Evolutionary conservation across 148 eudicot genomes (phyloP).

Genomic region (Tetragonia tetragonoides): DNA sequence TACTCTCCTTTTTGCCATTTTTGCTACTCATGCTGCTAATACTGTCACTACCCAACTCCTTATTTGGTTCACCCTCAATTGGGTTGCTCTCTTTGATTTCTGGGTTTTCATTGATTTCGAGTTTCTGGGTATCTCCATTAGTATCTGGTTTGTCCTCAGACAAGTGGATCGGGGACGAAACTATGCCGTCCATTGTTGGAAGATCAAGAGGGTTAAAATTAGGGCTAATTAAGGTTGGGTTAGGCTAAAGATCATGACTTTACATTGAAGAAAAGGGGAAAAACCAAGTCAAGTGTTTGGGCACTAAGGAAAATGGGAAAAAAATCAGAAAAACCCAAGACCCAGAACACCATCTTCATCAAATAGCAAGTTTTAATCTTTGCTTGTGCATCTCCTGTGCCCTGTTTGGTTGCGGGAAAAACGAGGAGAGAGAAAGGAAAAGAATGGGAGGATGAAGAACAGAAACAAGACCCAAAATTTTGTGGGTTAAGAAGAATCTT

Average conservation of each 20-base stretch:
- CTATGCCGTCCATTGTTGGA: conserved; percentile 35
- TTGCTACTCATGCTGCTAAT: conserved; percentile 15
- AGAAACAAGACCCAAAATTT: background rate
- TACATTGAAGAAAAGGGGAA: conserved; percentile 32
- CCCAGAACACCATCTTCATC: conserved; percentile 6
- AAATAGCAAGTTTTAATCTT: conserved; percentile 9
- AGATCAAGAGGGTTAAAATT: conserved; percentile 31
- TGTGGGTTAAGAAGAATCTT: background rate
- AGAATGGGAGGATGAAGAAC: background rate
- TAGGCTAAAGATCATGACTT: conserved; percentile 46
- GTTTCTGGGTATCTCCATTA: conserved; percentile 17
- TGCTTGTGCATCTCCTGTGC: background rate
- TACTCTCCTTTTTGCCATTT: conserved; percentile 20
- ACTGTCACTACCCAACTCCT: conserved; percentile 12
- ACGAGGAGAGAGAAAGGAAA: conserved; percentile 1
- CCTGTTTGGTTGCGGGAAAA: conserved; percentile 7
- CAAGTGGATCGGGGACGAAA: conserved; percentile 48
- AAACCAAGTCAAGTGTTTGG: conserved; percentile 10
- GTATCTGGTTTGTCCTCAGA: background rate
- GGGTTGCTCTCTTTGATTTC: conserved; percentile 22
- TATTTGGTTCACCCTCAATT: conserved; percentile 18
- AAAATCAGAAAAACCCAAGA: conserved; percentile 11
- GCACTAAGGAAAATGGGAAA: conserved; percentile 1
- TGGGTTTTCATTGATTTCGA: conserved; percentile 22
- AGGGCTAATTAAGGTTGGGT: conserved; percentile 31